Evolutionary conservation across 768 basidiomycete species (phyloP), one percentile per base, ranked within the genome.

Genomic region (Artomyces pyxidatus): DNA sequence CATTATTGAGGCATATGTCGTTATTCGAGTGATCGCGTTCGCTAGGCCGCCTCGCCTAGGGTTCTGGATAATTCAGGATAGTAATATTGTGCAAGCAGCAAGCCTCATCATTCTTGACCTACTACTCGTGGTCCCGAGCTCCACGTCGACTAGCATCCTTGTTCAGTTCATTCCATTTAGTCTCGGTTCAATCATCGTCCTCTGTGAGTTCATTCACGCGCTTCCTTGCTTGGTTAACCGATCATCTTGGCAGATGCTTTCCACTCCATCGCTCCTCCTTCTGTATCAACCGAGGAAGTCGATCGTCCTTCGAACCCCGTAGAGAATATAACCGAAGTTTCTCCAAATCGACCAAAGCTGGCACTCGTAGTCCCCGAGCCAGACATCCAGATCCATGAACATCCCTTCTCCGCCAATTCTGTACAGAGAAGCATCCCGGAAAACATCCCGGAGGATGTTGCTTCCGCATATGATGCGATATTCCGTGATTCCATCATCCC

Each of bases 41-140:
- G 68, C 48, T 52, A 65, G 29, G 50, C 67, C 46, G 53, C 54
- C 54, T 59, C 55, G 51, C 29, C 54, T 47, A 46, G 49, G 44
- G 54, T 47, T 47, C 28, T n/a, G n/a, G 11, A 41, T 47, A 41
- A 30, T 69, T 6, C 49, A 49, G 35, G 69, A 70, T 51, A 50
- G 63, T 17, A 57, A 64, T 17, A 55, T 72, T 21, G 50, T 64
- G 16, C 61, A 67, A 40, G 64, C 65, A 3, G 16, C 65, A n/a
- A 68, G 72, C 28, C 65, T 77, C n/a, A 40, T 76, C 25, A 37
- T 73, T 8, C 61, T 75, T 2, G 73, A 76, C 30, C 47, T 73
- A 14, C 48, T 73, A n/a, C 69, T 66, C 2, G 47, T 72, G 29
- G 68, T 67, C 3, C 71, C 73, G 23, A 58, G 60, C 32, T 62